Evolutionary conservation across 495 filamentous ascomycete genomes (phyloP).

Genomic region (Xylaria flabelliformis): DNA sequence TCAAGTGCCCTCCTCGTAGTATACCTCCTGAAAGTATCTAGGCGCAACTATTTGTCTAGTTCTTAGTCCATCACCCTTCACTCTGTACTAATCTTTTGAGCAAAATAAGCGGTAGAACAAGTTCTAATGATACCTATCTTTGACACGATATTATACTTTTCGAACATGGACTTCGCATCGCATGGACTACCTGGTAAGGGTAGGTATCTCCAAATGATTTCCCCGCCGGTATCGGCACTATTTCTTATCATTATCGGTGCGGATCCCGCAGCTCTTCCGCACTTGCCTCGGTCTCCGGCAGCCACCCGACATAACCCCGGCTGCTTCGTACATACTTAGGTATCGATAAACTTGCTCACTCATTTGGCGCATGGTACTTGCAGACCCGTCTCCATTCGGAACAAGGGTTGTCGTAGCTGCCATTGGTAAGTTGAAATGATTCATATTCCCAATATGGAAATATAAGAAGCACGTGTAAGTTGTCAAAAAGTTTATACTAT

Average conservation of each 20-base stretch:
- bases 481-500: neutral
- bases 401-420: neutral
- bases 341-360: neutral
- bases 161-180: neutral
- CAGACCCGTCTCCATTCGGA: neutral
- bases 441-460: neutral
- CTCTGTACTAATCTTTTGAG: neutral
- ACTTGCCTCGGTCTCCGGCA: constrained; percentile 8
- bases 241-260: too few species aligned
- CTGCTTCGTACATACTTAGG: neutral
- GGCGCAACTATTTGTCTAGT: too few species aligned
- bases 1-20: too few species aligned
- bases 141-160: neutral
- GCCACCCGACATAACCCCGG: constrained; percentile 7
- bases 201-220: too few species aligned
- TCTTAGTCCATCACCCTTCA: neutral
- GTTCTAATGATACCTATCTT: neutral
- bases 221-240: too few species aligned
- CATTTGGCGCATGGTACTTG: neutral
- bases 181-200: neutral
- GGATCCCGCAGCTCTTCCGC: too few species aligned
- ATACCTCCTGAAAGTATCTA: too few species aligned
- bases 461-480: neutral
- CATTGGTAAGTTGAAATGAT: neutral
- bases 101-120: neutral